Evolutionary conservation across 768 basidiomycete species (phyloP), one percentile per base, ranked within the genome.

Genomic region (Tricholoma hemisulphureum): DNA sequence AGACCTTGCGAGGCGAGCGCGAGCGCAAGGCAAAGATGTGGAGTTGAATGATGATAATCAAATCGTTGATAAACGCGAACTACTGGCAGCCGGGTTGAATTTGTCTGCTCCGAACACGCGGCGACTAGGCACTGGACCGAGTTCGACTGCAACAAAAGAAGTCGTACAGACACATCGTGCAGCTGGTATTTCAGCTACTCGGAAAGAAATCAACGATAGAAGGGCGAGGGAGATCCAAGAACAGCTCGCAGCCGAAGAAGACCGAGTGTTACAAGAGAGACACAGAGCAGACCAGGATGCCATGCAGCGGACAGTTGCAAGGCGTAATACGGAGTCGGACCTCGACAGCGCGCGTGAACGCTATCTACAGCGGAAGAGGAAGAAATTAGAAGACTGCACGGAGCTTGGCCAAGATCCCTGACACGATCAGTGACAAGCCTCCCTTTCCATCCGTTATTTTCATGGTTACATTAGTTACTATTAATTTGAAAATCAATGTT

Each of bases 31-130:
- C 21, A 90, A 90, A 70, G 80, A 86, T 10, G 87, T 99, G 31
- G 96, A 98, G 71, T 76, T 98, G 31, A 98, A 98, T 71, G 96
- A 98, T 71, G 95, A 98, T 65, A 95, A 95, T 65, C 92, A 95
- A 69, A 95, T 98, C 46, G 89, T 99, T 49, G 97, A 99, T 76
- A 95, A 95, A 68, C 87, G 95, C 56, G 92, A 95, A 53, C 77
- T 99, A 7, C 78, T 98, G 45, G 84, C 88, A 20, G 95, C 96
- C 4, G 97, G 97, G 2, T 76, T 99, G 56, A 99, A 99, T 69
- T 80, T 98, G 45, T 86, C 91, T 31, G 83, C 90, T 58, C 85
- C 89, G 34, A 90, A 93, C 67, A 93, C 91, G 5, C 81, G 93
- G 56, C 79, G 79, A 52, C 75, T 90, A n/a, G 86, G 86, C 10